phyloP scores from a whole-genome alignment of 2,329 filamentous ascomycete genomes.

The Neoarthrinium moseri region DNA sequence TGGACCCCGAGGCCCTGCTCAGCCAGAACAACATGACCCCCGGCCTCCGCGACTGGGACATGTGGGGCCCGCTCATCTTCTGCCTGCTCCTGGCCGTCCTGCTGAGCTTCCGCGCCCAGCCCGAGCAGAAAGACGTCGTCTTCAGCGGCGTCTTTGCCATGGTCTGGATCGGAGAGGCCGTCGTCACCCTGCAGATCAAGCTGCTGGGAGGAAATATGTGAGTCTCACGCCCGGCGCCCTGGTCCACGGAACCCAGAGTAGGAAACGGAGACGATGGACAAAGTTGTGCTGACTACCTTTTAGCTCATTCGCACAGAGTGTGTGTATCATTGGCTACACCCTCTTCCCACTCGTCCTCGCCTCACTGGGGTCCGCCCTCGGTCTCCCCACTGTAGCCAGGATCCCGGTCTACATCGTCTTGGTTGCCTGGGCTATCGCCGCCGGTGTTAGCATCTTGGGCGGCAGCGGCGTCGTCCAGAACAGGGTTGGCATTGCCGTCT shows the following conservation, averaged over 20 bases:
- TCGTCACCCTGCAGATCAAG: constrained; percentile 98
- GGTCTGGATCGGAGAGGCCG: constrained; percentile 94
- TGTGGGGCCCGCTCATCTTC: constrained; percentile 96
- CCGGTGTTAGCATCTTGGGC: constrained; percentile 91
- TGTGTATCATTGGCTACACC: constrained; percentile 98
- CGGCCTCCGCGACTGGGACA: constrained; percentile 91
- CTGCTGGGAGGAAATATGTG: constrained; percentile 95
- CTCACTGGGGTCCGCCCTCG: constrained; percentile 80
- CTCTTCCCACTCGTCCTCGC: constrained; percentile 96
- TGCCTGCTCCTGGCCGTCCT: constrained; percentile 86
- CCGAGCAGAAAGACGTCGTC: constrained; percentile 80
- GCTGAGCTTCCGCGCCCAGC: constrained; percentile 76
- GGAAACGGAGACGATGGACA: not conserved
- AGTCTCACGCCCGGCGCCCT: constrained; percentile 36
- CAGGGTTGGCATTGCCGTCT: constrained; percentile 88
- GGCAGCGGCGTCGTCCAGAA: constrained; percentile 96
- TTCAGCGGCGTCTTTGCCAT: constrained; percentile 97
- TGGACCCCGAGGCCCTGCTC: constrained; percentile 62
- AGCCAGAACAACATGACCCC: constrained; percentile 76
- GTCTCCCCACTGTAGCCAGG: constrained; percentile 74
- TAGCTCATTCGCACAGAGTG: constrained; percentile 95
- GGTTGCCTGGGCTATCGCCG: constrained; percentile 89
- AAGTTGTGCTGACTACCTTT: not conserved
- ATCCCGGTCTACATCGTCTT: constrained; percentile 90
- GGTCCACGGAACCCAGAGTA: constrained; percentile 7